Percentiles rank a stretch among this genome's conserved stretches.
These are phyloP conservation scores for Smittium culicis DNA, from an alignment of 371 early-diverging fungal genomes.

Conservation along the genomic window DNA sequence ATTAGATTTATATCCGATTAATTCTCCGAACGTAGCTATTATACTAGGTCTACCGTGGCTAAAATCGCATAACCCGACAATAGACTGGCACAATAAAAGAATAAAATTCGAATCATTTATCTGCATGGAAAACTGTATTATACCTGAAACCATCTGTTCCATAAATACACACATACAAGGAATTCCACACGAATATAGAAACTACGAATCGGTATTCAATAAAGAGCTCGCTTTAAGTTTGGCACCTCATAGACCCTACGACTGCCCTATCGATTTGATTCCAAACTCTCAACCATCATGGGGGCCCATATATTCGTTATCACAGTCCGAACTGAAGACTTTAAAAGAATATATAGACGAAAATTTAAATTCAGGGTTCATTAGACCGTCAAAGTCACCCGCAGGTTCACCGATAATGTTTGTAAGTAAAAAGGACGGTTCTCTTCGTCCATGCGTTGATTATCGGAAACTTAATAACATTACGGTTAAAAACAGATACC, in stretches of 20 bases:
- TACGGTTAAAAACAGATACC: conserved; percentile 26
- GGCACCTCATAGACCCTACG: conserved; percentile 14
- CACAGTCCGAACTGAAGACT: conserved; percentile 3
- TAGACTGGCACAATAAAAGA: background rate
- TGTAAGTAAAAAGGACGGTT: conserved; percentile 36
- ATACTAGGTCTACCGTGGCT: conserved; percentile 10
- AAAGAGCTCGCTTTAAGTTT: background rate
- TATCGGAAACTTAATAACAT: conserved; percentile 37
- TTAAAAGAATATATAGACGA: conserved; percentile 11
- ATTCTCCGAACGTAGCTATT: background rate
- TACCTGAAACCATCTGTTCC: background rate
- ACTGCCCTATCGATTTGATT: conserved; percentile 12
- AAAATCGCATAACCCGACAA: conserved; percentile 2
- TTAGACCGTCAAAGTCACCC: conserved; percentile 13
- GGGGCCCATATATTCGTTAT: conserved; percentile 11
- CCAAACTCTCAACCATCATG: conserved; percentile 11
- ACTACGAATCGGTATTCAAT: background rate
- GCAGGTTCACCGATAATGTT: conserved; percentile 31
- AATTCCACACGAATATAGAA: background rate
- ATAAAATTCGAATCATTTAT: background rate
- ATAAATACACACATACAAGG: background rate
- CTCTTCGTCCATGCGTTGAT: conserved; percentile 30
- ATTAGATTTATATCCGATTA: background rate
- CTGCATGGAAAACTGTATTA: conserved; percentile 2
- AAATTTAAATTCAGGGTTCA: conserved; percentile 10